Base-by-base conservation (phyloP, 2,329 filamentous ascomycete species). In the Endothia cerciana region DNA sequence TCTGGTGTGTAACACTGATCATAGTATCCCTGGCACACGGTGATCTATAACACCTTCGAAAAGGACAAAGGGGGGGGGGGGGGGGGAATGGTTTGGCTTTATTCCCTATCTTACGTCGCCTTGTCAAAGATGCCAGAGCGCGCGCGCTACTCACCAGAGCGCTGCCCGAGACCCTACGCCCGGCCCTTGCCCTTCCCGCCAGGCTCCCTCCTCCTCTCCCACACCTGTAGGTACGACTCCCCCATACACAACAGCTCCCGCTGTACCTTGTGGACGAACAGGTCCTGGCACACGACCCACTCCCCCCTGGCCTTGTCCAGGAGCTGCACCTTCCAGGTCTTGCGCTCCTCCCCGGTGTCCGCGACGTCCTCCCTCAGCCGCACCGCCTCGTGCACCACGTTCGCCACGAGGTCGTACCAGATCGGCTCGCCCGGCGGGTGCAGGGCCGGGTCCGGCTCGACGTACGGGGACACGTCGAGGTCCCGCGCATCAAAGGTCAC, bases 221-320 rank as follows among this genome's bases (percentile, higher is more conserved):
- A 98, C 55, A 99, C 88, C 86, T 98, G 96, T 66, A 98, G 79
- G 82, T 98, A 98, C 64, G 91, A 91, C 83, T 99, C 95, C 62
- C 94, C 93, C 0, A 96, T 90, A 74, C 97, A 97, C 70, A 99
- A 77, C 72, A 97, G 85, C 81, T 99, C 94, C 69, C 87, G 91
- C 78, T 94, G 91, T 25, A 95, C 91, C 77, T 90, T 89, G 75
- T 97, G 92, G 7, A 99, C 94, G 75, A 91, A 97, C 71, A 99
- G 76, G 80, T 99, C 95, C 81, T 99, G 95, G 64, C 94, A 90
- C 66, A 96, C 91, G 62, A 96, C 87, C 95, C 95, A 99, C 76
- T 96, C 91, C 41, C 91, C 90, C 28, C 90, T 85, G 30, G 88
- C 90, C 74, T 92, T 90, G 74, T 97, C 92, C 72, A 89, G 85